Base-by-base conservation (phyloP, 306 rosid species). In the Arachis hypogaea region DNA sequence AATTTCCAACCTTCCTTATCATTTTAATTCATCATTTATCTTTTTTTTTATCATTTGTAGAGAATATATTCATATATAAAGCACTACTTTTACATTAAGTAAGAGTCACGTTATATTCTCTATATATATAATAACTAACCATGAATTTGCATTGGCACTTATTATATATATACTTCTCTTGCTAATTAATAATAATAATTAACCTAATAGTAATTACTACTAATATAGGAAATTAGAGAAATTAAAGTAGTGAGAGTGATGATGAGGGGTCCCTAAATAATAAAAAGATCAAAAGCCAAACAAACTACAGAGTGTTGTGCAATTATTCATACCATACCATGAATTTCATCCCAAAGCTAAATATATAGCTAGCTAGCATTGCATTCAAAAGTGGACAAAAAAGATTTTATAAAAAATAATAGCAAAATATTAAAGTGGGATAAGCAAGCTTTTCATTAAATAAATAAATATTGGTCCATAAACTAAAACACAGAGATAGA, bases 261-360 rank as follows among this genome's bases (percentile, higher is more conserved):
- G 28, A 22, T 33, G 38, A 33, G 38, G 84, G 81, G 84, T 16
- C 91, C 88, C 81, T 76, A 30, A 84, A 46, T 85, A 83, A 87
- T 85, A 80, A 83, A 87, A 84, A 80, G 78, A 78, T 85, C 84
- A 82, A 81, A 86, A 76, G 74, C 65, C 80, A 51, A 84, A 84
- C 80, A 51, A 84, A 84, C 78, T 80, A 86, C 87, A 83, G 86
- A 70, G 78, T 82, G 91, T 80, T 76, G 28, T 69, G 82, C 92
- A 85, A 90, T 90, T 89, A 87, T 89, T 90, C 87, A 66, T 74
- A 58, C 81, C 93, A 82, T 86, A 55, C 81, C 93, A 82, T 86
- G 61, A 69, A 83, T 88, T 87, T 87, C 95, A 80, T 84, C 77
- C 80, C 75, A 78, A 70, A 67, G 14, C 72, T 16, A 79, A 38